Conservation (phyloP, 345 rosid genomes). For the Balakata baccata region DNA sequence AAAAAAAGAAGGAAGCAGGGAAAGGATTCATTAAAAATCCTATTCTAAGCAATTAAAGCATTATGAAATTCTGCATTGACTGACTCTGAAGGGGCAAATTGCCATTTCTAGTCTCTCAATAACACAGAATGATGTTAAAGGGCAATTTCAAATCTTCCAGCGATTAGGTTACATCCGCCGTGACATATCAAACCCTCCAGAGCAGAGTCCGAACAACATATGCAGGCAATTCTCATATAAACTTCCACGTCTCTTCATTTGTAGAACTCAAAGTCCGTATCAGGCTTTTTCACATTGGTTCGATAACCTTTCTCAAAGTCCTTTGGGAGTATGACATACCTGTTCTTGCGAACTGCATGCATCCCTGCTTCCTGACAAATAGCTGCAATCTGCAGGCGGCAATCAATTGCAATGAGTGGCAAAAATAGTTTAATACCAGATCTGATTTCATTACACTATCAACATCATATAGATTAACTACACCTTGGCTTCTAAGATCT, state of each 20-base stretch:
- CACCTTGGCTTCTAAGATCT: too few species aligned
- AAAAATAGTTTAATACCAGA: background rate
- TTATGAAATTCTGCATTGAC: background rate
- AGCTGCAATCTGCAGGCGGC: constrained; percentile 68
- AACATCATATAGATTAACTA: background rate
- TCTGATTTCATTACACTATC: background rate
- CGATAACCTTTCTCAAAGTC: constrained; percentile 98
- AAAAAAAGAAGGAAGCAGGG: background rate
- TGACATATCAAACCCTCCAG: background rate
- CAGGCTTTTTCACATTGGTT: constrained; percentile 97
- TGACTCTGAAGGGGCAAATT: background rate
- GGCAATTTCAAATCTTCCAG: background rate
- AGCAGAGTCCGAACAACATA: background rate
- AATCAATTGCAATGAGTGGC: background rate
- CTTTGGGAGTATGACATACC: constrained; percentile 92
- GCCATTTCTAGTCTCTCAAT: background rate
- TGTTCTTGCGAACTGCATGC: constrained; percentile 98
- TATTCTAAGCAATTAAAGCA: background rate
- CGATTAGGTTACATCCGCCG: background rate
- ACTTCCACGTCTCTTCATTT: constrained; percentile 39
- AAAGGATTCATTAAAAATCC: background rate
- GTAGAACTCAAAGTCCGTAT: constrained; percentile 95
- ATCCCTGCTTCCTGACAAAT: constrained; percentile 99
- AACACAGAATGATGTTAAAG: background rate
- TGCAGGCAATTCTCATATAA: background rate